These are phyloP conservation scores for Microbotryum silenes-acaulis DNA, from an alignment of 1,284 basidiomycete genomes.

Conservation along the genomic window DNA sequence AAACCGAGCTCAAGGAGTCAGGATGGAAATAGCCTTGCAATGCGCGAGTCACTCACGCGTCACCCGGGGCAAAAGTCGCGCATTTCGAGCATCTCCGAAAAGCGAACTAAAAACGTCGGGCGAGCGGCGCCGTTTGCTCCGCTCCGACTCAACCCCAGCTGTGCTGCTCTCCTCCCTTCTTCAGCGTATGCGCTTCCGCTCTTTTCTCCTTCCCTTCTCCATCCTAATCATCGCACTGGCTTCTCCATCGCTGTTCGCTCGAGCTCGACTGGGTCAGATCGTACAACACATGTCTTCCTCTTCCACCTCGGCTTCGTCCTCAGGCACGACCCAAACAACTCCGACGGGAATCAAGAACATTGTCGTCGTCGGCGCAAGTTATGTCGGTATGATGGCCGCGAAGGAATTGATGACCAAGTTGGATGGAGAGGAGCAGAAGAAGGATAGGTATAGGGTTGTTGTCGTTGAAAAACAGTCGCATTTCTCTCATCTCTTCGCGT, in stretches of 20 bases:
- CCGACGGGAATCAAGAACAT: slow-evolving; percentile 20
- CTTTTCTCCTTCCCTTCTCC: not conserved
- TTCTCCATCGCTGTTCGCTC: not conserved
- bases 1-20: too few species aligned
- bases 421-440: not conserved
- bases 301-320: not conserved
- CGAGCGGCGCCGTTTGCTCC: too few species aligned
- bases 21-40: too few species aligned
- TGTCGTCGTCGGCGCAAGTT: slow-evolving; percentile 33
- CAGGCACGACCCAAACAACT: not conserved
- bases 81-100: too few species aligned
- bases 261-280: not conserved
- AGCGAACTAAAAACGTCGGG: too few species aligned
- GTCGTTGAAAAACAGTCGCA: slow-evolving; percentile 36
- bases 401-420: slow-evolving; percentile 27
- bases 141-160: too few species aligned
- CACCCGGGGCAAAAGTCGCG: too few species aligned
- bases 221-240: not conserved
- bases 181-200: not conserved
- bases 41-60: too few species aligned
- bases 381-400: slow-evolving; percentile 30
- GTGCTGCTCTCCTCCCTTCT: not conserved
- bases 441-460: slow-evolving; percentile 23
- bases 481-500: slow-evolving; percentile 37
- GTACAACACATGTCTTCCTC: not conserved